Conservation (phyloP, 768 basidiomycete genomes). For the Tricholoma sp. region DNA sequence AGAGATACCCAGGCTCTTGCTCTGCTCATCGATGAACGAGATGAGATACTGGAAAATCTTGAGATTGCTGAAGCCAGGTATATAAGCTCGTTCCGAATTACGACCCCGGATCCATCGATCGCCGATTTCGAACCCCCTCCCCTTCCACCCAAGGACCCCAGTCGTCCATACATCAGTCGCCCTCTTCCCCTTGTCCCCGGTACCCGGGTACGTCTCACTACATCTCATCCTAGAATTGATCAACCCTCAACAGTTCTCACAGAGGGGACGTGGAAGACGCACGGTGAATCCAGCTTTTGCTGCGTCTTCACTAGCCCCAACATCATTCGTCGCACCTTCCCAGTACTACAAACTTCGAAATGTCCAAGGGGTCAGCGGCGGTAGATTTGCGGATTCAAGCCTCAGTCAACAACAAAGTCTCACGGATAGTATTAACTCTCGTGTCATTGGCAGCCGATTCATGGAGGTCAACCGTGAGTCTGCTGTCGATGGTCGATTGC, state of each 20-base stretch:
- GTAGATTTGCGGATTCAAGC: slow-evolving; percentile 45
- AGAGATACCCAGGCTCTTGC: slow-evolving; percentile 71
- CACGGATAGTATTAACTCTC: slow-evolving; percentile 54
- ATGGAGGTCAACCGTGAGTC: slow-evolving; percentile 67
- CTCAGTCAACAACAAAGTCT: slow-evolving; percentile 40
- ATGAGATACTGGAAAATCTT: slow-evolving; percentile 70
- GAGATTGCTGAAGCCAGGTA: slow-evolving; percentile 79
- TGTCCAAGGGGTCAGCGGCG: slow-evolving; percentile 55
- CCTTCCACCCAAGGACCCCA: slow-evolving; percentile 34
- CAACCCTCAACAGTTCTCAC: not conserved
- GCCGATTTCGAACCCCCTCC: slow-evolving; percentile 47
- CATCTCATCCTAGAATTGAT: not conserved
- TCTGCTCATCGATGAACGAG: slow-evolving; percentile 67
- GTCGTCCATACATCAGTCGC: slow-evolving; percentile 60
- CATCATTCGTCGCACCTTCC: slow-evolving; percentile 75
- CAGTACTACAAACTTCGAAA: slow-evolving; percentile 72
- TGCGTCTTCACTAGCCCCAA: slow-evolving; percentile 65
- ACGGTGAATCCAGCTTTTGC: slow-evolving; percentile 60
- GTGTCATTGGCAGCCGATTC: slow-evolving; percentile 64
- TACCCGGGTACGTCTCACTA: slow-evolving; percentile 22
- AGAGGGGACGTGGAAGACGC: slow-evolving; percentile 39
- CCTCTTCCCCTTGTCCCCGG: slow-evolving; percentile 51
- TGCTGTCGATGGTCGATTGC: slow-evolving; percentile 49
- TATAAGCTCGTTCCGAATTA: slow-evolving; percentile 67
- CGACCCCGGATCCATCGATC: slow-evolving; percentile 70